These are phyloP conservation scores for Aspergillus oerlinghausenensis DNA, from an alignment of 2,329 filamentous ascomycete genomes.

Conservation along the genomic window DNA sequence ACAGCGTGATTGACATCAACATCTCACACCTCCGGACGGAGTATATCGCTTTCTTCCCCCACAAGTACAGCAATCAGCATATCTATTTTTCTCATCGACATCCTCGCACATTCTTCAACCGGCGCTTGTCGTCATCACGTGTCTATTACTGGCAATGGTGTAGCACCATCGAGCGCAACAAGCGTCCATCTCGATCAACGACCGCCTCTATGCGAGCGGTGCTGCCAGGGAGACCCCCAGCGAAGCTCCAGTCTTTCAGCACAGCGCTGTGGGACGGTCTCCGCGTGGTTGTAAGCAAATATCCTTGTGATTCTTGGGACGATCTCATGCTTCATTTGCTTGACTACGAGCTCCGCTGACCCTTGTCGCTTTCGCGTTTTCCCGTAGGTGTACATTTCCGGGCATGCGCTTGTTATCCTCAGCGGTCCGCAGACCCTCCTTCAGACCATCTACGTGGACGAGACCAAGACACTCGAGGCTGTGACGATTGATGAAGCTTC, in stretches of 20 bases:
- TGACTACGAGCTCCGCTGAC: slow-evolving; percentile 5
- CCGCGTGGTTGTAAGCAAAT: slow-evolving; percentile 63
- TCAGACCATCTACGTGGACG: slow-evolving; percentile 87
- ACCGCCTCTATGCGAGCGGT: slow-evolving; percentile 66
- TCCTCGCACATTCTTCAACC: not conserved
- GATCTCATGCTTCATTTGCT: not conserved
- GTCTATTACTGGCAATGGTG: slow-evolving; percentile 29
- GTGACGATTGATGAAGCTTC: slow-evolving; percentile 75
- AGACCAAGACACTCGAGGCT: slow-evolving; percentile 63
- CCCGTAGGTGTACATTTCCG: slow-evolving; percentile 77
- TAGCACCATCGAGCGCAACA: slow-evolving; percentile 25
- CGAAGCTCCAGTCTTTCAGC: slow-evolving; percentile 71
- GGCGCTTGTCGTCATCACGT: not conserved
- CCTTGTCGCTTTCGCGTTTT: slow-evolving; percentile 10
- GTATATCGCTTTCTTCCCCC: not conserved
- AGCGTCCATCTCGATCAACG: slow-evolving; percentile 21
- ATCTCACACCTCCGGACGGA: not conserved
- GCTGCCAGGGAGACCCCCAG: slow-evolving; percentile 72
- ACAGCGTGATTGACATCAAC: slow-evolving; percentile 10
- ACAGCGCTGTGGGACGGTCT: slow-evolving; percentile 68
- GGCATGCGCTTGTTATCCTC: slow-evolving; percentile 80
- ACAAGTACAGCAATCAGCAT: not conserved
- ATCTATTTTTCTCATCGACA: not conserved
- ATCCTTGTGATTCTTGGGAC: not conserved
- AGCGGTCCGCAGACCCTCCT: slow-evolving; percentile 68